These are phyloP conservation scores for Kluyveromyces siamensis DNA, from an alignment of 805 yeast genomes.

Conservation along the genomic window DNA sequence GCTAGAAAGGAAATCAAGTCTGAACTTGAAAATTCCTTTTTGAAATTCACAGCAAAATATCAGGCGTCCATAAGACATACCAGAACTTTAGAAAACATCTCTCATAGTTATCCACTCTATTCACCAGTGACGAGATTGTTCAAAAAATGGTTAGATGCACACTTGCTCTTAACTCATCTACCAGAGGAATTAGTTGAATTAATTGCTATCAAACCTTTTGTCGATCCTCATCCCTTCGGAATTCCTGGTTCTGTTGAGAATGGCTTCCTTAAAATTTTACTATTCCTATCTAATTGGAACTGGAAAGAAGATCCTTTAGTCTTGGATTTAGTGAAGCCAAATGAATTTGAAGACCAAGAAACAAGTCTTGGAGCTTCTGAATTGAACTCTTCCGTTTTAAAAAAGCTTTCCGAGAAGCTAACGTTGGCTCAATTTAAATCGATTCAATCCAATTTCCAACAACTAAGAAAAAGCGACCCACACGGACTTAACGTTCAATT, in stretches of 20 bases:
- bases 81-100: slow-evolving; percentile 61
- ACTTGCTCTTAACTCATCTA: slow-evolving; percentile 61
- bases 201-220: slow-evolving; percentile 73
- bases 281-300: slow-evolving; percentile 76
- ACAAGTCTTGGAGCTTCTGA: slow-evolving; percentile 23
- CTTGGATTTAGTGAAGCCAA: slow-evolving; percentile 59
- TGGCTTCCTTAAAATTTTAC: slow-evolving; percentile 70
- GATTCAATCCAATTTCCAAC: slow-evolving; percentile 56
- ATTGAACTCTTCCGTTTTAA: slow-evolving; percentile 28
- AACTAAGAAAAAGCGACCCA: slow-evolving; percentile 71
- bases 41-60: slow-evolving; percentile 56
- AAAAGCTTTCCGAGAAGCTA: slow-evolving; percentile 50
- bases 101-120: slow-evolving; percentile 62
- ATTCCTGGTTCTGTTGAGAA: slow-evolving; percentile 70
- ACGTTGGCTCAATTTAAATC: slow-evolving; percentile 52
- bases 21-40: slow-evolving; percentile 49
- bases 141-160: slow-evolving; percentile 85
- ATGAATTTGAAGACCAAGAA: slow-evolving; percentile 28
- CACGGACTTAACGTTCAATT: slow-evolving; percentile 68
- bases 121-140: slow-evolving; percentile 77
- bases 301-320: slow-evolving; percentile 87
- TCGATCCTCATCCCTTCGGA: slow-evolving; percentile 78
- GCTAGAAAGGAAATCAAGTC: slow-evolving; percentile 51
- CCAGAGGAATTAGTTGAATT: slow-evolving; percentile 76
- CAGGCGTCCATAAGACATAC: slow-evolving; percentile 70